Conservation (phyloP, 805 yeast genomes). For the Vanderwaltozyma tropicalis region DNA sequence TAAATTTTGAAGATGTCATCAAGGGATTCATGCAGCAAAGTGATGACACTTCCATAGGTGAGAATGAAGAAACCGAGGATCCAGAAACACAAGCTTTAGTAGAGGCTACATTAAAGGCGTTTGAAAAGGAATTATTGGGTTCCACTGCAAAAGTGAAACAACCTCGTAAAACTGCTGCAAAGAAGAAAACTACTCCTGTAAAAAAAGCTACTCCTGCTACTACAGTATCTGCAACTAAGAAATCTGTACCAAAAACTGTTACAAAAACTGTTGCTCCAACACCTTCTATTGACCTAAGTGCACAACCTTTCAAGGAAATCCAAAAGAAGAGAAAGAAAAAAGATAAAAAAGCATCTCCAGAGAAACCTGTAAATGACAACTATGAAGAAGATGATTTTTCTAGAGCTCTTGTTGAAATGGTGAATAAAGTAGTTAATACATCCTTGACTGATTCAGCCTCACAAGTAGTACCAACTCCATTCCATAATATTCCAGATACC, state of each 20-base stretch:
- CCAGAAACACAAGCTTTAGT: slow-evolving; percentile 27
- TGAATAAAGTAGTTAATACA: slow-evolving; percentile 42
- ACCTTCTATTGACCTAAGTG: too few species aligned
- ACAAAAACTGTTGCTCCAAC: background rate
- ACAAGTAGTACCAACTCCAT: background rate
- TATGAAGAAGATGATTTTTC: slow-evolving; percentile 32
- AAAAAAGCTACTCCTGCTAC: background rate
- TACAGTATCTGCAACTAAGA: background rate
- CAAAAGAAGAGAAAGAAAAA: slow-evolving; percentile 8
- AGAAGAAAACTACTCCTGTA: slow-evolving; percentile 5
- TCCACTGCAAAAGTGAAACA: slow-evolving; percentile 5
- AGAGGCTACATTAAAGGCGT: slow-evolving; percentile 27
- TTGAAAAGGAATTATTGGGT: slow-evolving; percentile 22
- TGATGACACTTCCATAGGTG: slow-evolving; percentile 4
- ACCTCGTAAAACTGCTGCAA: slow-evolving; percentile 1
- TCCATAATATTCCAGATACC: background rate
- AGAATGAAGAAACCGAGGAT: slow-evolving; percentile 9
- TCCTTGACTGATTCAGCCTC: slow-evolving; percentile 7
- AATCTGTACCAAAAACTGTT: background rate
- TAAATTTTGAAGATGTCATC: slow-evolving; percentile 25
- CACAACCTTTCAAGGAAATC: too few species aligned
- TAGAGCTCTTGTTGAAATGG: slow-evolving; percentile 46
- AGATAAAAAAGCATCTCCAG: slow-evolving; percentile 16
- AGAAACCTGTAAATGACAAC: slow-evolving; percentile 2
- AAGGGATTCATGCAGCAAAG: slow-evolving; percentile 23